Evolutionary conservation across 345 rosid genomes (phyloP).

Genomic region (Erysimum cheiranthoides): DNA sequence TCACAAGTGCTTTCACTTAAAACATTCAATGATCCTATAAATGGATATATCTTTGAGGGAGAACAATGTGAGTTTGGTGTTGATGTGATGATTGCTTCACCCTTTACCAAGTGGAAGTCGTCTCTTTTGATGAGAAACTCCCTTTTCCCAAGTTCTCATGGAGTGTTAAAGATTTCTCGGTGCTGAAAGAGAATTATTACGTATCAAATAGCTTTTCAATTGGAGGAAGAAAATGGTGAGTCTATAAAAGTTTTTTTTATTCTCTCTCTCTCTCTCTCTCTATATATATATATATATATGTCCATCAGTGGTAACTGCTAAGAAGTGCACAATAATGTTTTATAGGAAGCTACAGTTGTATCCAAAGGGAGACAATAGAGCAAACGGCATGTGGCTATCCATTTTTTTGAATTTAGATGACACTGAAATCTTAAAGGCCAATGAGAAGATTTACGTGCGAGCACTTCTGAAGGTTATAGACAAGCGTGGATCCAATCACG

Average conservation of each 20-base stretch:
- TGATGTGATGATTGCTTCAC: slow-evolving; percentile 12
- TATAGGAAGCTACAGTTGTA: slow-evolving; percentile 8
- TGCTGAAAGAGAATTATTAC: not conserved
- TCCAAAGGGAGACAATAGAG: not conserved
- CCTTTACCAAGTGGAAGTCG: not conserved
- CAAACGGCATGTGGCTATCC: not conserved
- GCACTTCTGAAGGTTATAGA: not conserved
- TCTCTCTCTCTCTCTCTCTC: too few relatives aligned
- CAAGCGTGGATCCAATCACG: not conserved
- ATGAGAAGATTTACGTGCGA: not conserved
- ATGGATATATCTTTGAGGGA: slow-evolving; percentile 11
- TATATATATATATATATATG: not conserved
- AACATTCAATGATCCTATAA: not conserved
- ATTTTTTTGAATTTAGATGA: not conserved
- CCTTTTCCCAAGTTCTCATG: not conserved
- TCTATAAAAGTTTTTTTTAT: not conserved
- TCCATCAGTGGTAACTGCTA: not conserved
- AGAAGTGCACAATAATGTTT: not conserved
- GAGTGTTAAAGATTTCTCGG: not conserved
- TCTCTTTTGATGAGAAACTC: not conserved
- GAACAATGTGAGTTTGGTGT: slow-evolving; percentile 32
- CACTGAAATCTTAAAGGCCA: not conserved
- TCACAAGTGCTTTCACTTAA: slow-evolving; percentile 6
- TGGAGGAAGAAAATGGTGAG: slow-evolving; percentile 14
- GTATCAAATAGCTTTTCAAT: not conserved